A percentile compares a stretch with the other conserved stretches of the same genome.
Evolutionary conservation across 2,329 filamentous ascomycete species (phyloP).

Genomic region (Ophiostoma populinum): DNA sequence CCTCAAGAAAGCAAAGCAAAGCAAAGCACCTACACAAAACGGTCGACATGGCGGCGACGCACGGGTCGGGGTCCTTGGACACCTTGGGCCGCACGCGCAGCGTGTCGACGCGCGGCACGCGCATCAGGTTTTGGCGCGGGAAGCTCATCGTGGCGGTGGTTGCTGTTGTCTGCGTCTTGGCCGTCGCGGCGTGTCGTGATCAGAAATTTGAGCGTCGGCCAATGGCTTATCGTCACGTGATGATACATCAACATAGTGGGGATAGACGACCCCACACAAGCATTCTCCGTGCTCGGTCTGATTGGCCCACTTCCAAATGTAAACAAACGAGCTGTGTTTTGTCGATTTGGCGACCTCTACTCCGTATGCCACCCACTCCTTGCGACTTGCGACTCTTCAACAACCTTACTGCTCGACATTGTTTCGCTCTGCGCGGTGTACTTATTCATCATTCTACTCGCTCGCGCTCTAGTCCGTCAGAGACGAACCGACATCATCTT

Average conservation of each 20-base stretch:
- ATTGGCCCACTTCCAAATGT: conserved; percentile 8
- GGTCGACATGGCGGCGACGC: conserved; percentile 37
- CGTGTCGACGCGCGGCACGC: conserved; percentile 37
- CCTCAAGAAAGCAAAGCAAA: not conserved
- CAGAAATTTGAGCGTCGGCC: conserved; percentile 2
- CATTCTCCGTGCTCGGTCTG: conserved; percentile 1
- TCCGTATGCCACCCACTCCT: too few relatives aligned
- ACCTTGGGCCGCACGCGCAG: conserved; percentile 38
- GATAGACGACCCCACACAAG: not conserved
- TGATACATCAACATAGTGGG: conserved; percentile 4
- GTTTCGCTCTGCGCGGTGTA: too few relatives aligned
- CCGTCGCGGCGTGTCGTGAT: not conserved
- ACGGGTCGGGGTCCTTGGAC: conserved; percentile 30
- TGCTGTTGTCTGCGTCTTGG: not conserved
- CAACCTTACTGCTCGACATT: not conserved
- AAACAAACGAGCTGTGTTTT: conserved; percentile 12
- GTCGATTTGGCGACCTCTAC: too few relatives aligned
- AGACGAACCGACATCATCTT: not conserved
- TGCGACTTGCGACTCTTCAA: too few relatives aligned
- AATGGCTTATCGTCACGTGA: conserved; percentile 6
- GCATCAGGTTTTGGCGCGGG: conserved; percentile 30
- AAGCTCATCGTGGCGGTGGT: conserved; percentile 16
- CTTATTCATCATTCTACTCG: too few relatives aligned
- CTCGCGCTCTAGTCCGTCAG: not conserved
- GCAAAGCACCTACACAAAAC: conserved; percentile 30